Percentiles rank a stretch among this genome's conserved stretches.
phyloP scores from a whole-genome alignment of 2,329 filamentous ascomycete species.

The Alternaria sp. region DNA sequence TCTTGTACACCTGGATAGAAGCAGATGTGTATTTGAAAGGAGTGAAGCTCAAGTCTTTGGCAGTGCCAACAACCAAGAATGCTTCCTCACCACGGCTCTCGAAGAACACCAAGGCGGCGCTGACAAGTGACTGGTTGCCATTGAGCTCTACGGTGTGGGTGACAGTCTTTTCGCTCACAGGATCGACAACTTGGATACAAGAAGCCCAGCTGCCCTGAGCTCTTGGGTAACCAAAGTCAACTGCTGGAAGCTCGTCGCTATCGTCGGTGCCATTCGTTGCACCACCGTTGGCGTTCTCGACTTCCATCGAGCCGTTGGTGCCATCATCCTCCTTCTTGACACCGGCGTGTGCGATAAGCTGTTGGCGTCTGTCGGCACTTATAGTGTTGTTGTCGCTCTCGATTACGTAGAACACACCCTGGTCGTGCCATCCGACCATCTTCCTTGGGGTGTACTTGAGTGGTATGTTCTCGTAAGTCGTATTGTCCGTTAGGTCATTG shows the following conservation, averaged over 20 bases:
- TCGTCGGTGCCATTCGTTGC: slow-evolving; percentile 25
- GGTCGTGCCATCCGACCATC: slow-evolving; percentile 86
- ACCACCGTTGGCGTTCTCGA: slow-evolving; percentile 28
- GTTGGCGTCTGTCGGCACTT: slow-evolving; percentile 77
- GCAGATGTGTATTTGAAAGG: slow-evolving; percentile 76
- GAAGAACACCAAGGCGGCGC: slow-evolving; percentile 84
- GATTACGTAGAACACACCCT: slow-evolving; percentile 91
- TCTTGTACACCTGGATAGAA: slow-evolving; percentile 90
- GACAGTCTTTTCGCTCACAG: slow-evolving; percentile 72
- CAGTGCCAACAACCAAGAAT: slow-evolving; percentile 94
- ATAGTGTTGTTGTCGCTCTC: slow-evolving; percentile 93
- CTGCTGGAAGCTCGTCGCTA: slow-evolving; percentile 70
- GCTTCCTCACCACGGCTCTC: slow-evolving; percentile 81
- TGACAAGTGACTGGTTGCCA: slow-evolving; percentile 91
- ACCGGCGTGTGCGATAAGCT: slow-evolving; percentile 74
- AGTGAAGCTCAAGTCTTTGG: slow-evolving; percentile 83
- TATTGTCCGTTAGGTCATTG: slow-evolving; percentile 82
- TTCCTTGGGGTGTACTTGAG: slow-evolving; percentile 90
- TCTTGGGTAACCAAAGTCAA: slow-evolving; percentile 88
- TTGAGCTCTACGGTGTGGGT: slow-evolving; percentile 81
- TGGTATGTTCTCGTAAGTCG: slow-evolving; percentile 85
- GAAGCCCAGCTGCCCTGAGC: slow-evolving; percentile 91
- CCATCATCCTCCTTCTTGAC: slow-evolving; percentile 43
- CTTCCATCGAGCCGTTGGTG: slow-evolving; percentile 46
- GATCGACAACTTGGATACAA: slow-evolving; percentile 91